phyloP scores from a whole-genome alignment of 768 basidiomycete species.

The Suillus clintonianus region DNA sequence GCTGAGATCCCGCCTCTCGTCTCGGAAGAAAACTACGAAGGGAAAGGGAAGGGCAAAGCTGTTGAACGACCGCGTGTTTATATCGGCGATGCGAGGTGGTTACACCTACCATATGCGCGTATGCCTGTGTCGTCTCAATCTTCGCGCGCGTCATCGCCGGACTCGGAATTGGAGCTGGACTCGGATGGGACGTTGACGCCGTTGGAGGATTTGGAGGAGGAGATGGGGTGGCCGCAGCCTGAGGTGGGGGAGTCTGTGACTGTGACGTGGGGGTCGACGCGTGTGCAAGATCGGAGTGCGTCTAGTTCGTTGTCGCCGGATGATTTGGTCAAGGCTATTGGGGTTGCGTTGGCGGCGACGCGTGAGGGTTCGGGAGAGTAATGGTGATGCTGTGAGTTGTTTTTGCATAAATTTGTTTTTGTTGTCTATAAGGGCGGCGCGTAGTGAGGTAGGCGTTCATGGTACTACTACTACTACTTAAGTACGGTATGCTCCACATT shows the following conservation, averaged over 20 bases:
- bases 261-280: slow-evolving; percentile 21
- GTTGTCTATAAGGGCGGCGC: background rate
- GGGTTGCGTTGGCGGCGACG: slow-evolving; percentile 21
- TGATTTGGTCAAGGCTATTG: slow-evolving; percentile 25
- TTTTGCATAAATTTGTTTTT: background rate
- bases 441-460: background rate
- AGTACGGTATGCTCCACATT: background rate
- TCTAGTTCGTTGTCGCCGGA: slow-evolving; percentile 18
- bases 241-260: slow-evolving; percentile 31
- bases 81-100: slow-evolving; percentile 15
- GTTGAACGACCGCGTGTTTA: slow-evolving; percentile 15
- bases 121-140: slow-evolving; percentile 15
- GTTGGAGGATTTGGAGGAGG: slow-evolving; percentile 11
- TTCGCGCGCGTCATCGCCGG: slow-evolving; percentile 15
- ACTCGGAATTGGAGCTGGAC: background rate
- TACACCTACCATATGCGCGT: slow-evolving; percentile 20
- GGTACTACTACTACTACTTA: background rate
- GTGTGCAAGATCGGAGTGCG: background rate
- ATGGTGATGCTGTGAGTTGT: background rate
- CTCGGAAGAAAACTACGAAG: background rate
- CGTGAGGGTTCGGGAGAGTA: background rate
- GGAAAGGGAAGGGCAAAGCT: slow-evolving; percentile 1
- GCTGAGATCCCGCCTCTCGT: background rate
- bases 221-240: slow-evolving; percentile 29
- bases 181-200: slow-evolving; percentile 17